These are phyloP conservation scores for Penicillium malachiteum DNA, from an alignment of 495 filamentous ascomycete species.

Conservation along the genomic window DNA sequence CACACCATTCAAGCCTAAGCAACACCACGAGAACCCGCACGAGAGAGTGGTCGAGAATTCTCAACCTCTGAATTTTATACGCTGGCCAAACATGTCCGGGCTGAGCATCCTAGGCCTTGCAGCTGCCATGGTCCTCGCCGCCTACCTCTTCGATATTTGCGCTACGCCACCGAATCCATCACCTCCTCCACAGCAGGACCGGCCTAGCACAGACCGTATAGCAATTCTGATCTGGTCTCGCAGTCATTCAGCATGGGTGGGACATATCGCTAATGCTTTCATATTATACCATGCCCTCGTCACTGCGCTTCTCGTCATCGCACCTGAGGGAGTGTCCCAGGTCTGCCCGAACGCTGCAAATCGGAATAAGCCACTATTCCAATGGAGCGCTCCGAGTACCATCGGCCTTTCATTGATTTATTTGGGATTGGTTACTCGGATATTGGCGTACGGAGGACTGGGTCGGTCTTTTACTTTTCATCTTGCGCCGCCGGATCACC, in stretches of 20 bases:
- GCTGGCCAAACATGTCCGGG: neutral
- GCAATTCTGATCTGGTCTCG: slow-evolving; percentile 5
- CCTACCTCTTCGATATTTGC: slow-evolving; percentile 15
- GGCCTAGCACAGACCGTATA: slow-evolving; percentile 17
- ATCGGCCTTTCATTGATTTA: slow-evolving; percentile 28
- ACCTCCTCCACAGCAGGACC: slow-evolving; percentile 8
- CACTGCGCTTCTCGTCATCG: neutral
- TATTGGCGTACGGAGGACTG: slow-evolving; percentile 35
- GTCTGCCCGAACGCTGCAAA: neutral
- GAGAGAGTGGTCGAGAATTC: no score
- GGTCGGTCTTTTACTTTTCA: slow-evolving; percentile 49
- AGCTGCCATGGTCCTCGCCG: slow-evolving; percentile 12
- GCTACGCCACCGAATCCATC: slow-evolving; percentile 20
- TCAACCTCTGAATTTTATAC: neutral
- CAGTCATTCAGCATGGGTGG: neutral
- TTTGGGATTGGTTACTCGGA: slow-evolving; percentile 30
- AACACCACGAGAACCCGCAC: no score
- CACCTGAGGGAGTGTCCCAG: neutral
- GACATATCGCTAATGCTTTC: neutral
- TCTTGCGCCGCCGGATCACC: slow-evolving; percentile 39
- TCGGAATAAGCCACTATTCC: neutral
- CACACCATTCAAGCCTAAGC: neutral
- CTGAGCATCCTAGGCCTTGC: neutral
- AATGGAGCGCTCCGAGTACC: neutral
- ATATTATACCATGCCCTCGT: neutral